Percentiles rank a stretch among this genome's conserved stretches.
phyloP scores from a whole-genome alignment of 495 filamentous ascomycete genomes.

The Xylaria castorea region DNA sequence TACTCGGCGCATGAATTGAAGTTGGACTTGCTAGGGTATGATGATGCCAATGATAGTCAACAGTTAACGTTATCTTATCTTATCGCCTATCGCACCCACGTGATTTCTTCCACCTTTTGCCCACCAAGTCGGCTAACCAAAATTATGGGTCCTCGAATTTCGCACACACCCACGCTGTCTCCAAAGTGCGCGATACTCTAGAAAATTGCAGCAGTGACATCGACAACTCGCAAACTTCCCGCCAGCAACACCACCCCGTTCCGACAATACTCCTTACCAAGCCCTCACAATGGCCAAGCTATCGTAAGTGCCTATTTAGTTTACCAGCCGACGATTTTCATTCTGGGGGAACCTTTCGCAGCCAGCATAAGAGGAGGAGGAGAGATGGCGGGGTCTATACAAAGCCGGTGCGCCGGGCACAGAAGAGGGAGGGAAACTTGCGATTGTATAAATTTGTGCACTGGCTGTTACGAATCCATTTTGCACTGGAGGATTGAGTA shows the following conservation, averaged over 20 bases:
- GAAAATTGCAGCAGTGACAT: constrained; percentile 30
- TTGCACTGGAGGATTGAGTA: neutral
- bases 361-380: constrained; percentile 30
- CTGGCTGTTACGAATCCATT: neutral
- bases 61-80: neutral
- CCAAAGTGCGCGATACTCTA: constrained; percentile 14
- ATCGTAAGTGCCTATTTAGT: constrained; percentile 49
- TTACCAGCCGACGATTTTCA: neutral
- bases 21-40: neutral
- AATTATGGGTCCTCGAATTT: constrained; percentile 25
- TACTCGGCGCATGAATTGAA: neutral
- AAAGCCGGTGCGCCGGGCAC: neutral
- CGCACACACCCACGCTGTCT: constrained; percentile 20
- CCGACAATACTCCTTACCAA: constrained; percentile 36
- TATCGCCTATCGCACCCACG: constrained; percentile 19
- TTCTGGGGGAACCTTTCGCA: constrained; percentile 3
- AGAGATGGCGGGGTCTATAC: constrained; percentile 19
- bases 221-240: constrained; percentile 28
- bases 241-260: constrained; percentile 27
- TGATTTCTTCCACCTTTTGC: constrained; percentile 1
- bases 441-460: neutral
- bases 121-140: constrained; percentile 24
- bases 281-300: constrained; percentile 58
- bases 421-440: neutral
- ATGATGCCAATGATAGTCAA: neutral